Evolutionary conservation across 129 eudicot genomes (phyloP), one percentile per base, ranked within the genome.

Genomic region (Solidago caesia): DNA sequence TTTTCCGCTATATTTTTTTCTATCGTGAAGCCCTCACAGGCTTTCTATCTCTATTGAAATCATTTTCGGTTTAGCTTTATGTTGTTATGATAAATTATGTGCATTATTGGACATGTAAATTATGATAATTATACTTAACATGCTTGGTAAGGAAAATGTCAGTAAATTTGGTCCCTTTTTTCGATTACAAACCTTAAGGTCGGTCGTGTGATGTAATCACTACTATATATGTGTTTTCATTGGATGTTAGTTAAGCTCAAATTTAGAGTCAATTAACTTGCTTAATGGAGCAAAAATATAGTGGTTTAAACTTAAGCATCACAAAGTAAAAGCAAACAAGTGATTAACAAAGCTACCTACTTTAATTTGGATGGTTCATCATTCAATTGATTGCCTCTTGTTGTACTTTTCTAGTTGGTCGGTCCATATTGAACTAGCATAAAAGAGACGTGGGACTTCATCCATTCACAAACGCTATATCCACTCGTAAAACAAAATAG

Each of bases 291-390:
- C 44, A 75, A 65, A 11, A 13, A 75, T 8, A 44, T 43, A 42
- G 67, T 67, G 69, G 77, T 72, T 72, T 16, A 72, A 72, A 75
- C 64, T 42, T 67, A 67, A 67, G 44, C 46, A 76, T 76, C 29
- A 1, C 15, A 4, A 43, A 55, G 4, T 73, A 16, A 61, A 73
- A 74, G 57, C 39, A 46, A 46, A 5, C 51, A 66, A 65, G 66
- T 52, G 79, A 46, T 46, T 77, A 42, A n/a, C 61, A 58, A 68
- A 77, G 81, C 1, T 21, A 77, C 81, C 81, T 47, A 68, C 70
- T 77, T 69, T 47, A 68, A 63, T 77, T 69, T 68, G 53, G 63
- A 27, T 69, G 70, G 81, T 77, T 44, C 75, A 68, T 69, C 75
- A 77, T 77, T 77, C 75, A 77, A 77, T 69, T 68, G 59, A 57